Evolutionary conservation across 176 grass and related monocot genomes (phyloP).

Genomic region (Paspalum vaginatum): DNA sequence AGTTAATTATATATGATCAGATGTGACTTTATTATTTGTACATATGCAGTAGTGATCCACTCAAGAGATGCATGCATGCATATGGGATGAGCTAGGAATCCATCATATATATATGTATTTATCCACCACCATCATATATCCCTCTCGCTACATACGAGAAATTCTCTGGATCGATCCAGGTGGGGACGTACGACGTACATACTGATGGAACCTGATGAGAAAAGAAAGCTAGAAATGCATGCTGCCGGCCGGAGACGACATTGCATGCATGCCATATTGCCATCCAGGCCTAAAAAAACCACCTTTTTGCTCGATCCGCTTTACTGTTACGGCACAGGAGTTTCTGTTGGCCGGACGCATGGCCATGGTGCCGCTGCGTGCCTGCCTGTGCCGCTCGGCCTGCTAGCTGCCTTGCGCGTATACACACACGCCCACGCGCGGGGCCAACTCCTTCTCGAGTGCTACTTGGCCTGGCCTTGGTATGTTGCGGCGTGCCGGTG

Average conservation of each 20-base stretch:
- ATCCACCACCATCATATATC: not conserved
- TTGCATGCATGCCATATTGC: conserved; percentile 6
- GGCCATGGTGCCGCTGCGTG: not conserved
- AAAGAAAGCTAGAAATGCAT: not conserved
- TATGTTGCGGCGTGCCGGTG: conserved; percentile 21
- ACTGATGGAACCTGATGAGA: conserved; percentile 34
- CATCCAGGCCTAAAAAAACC: not conserved
- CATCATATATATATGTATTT: no score
- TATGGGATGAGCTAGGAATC: not conserved
- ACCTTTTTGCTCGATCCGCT: conserved; percentile 39
- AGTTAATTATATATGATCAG: not conserved
- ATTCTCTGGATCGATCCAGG: not conserved
- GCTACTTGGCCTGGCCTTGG: not conserved
- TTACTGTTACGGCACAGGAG: conserved; percentile 49
- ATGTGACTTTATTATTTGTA: not conserved
- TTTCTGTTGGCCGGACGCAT: conserved; percentile 33
- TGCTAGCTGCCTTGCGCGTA: no score
- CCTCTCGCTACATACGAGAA: not conserved
- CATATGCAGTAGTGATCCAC: not conserved
- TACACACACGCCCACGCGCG: not conserved
- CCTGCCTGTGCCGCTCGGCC: not conserved
- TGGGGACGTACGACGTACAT: not conserved
- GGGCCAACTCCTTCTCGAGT: conserved; percentile 4
- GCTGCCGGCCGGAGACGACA: not conserved
- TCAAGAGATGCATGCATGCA: not conserved